Percentiles rank a stretch among this genome's conserved stretches.
phyloP scores from a whole-genome alignment of 257 asterid genomes.

The Solanum habrochaites region DNA sequence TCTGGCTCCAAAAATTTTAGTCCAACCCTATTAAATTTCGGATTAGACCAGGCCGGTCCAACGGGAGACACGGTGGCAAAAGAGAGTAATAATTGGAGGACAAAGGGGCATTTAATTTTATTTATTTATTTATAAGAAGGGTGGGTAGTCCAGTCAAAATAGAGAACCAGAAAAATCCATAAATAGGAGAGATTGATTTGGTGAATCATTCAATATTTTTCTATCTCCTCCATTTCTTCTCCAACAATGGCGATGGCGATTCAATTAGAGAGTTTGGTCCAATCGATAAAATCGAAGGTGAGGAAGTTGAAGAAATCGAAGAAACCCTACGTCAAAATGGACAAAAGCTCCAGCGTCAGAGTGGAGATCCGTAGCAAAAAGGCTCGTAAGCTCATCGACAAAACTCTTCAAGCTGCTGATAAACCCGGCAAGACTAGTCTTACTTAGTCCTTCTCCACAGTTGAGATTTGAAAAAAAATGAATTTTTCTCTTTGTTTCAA shows the following conservation, averaged over 20 bases:
- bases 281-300: conserved; percentile 72
- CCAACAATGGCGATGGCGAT: neutral
- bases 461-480: neutral
- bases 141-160: neutral
- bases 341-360: conserved; percentile 70
- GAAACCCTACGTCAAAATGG: conserved; percentile 83
- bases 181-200: neutral
- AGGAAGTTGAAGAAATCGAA: conserved; percentile 55
- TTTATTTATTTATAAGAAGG: neutral
- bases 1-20: no score
- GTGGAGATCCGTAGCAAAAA: conserved; percentile 86
- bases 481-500: neutral
- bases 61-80: neutral
- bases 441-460: neutral
- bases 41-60: no score
- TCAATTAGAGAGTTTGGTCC: conserved; percentile 49
- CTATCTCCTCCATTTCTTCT: neutral
- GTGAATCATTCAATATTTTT: neutral
- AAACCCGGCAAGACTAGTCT: conserved; percentile 41
- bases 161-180: neutral
- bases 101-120: neutral
- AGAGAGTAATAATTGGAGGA: neutral
- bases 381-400: conserved; percentile 66
- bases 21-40: no score
- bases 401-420: conserved; percentile 78